These are phyloP conservation scores for Cyberlindnera euphorbiae DNA, from an alignment of 805 yeast genomes.

Conservation along the genomic window DNA sequence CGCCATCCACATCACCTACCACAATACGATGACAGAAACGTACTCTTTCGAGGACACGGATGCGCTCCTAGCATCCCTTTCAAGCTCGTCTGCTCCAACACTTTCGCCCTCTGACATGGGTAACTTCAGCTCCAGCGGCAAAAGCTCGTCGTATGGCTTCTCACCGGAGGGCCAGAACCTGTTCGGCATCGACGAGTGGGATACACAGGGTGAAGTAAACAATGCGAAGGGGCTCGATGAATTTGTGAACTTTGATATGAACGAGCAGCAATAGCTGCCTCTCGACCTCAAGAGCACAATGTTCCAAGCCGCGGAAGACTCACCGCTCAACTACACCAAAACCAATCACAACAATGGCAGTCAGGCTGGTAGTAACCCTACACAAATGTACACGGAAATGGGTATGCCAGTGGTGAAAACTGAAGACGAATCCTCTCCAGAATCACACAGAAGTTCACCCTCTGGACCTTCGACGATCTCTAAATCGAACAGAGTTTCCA, in stretches of 20 bases:
- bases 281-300: neutral
- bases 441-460: conserved; percentile 7
- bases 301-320: neutral
- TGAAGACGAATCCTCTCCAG: conserved; percentile 8
- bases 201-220: conserved; percentile 2
- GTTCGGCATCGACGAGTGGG: conserved; percentile 17
- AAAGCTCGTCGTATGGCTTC: conserved; percentile 19
- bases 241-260: neutral
- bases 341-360: neutral
- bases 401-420: conserved; percentile 3
- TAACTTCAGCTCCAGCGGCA: conserved; percentile 15
- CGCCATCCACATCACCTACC: neutral
- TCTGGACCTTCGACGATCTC: neutral
- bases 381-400: neutral
- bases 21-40: conserved; percentile 4
- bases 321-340: conserved; percentile 3
- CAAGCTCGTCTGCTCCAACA: conserved; percentile 20
- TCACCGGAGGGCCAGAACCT: conserved; percentile 20
- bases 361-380: neutral
- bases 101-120: conserved; percentile 22
- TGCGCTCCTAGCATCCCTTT: conserved; percentile 25
- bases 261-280: neutral
- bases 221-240: conserved; percentile 1
- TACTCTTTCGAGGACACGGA: conserved; percentile 27
- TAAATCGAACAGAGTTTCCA: conserved; percentile 26